Evolutionary conservation across 1,284 basidiomycete genomes (phyloP), one percentile per base, ranked within the genome.

Genomic region (Moniliella sp.): DNA sequence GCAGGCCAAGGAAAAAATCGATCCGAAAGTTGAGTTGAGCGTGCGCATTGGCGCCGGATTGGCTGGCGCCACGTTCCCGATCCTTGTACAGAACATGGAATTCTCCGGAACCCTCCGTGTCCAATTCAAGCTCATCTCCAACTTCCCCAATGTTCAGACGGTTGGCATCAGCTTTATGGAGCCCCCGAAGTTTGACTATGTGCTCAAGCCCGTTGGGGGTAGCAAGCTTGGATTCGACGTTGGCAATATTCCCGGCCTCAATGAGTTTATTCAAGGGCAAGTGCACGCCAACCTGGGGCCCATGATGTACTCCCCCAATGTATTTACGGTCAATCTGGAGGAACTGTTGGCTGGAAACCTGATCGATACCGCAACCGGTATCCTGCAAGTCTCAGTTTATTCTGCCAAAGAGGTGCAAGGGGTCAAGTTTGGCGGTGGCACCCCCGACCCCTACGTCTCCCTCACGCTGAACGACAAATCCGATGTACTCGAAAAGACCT

Each of bases 281-380:
- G 78, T 88, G 2, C 84, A 97, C 57, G 61, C 62, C 25, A 63
- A 59, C 29, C 48, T 50, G 4, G 57, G 61, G 1, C 57, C 61
- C 2, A 59, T 62, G 57, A 91, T 97, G 86, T 91, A 53, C 39
- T 30, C 44, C 37, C 48, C 46, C 15, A 55, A 52, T 36, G 73
- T 81, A 19, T 94, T 93, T 65, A 86, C 83, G 14, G 71, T 97
- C 54, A 88, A 94, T 54, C 70, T 99, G 40, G 84, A 94, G 65
- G 81, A 93, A 61, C 67, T 97, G 43, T 69, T 97, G 29, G 86
- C 84, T 0, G 88, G 91, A 15, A 73, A 74, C 30, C 84, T 88
- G 1, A 52, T 59, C 34, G 56, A 59, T 35, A 59, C 62, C 0
- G 82, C 88, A 16, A 74, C 84, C 48, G 91, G 91, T 48, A 83